Evolutionary conservation across 116 monocot species (phyloP), one percentile per base, ranked within the genome.

Genomic region (Zostera marina): DNA sequence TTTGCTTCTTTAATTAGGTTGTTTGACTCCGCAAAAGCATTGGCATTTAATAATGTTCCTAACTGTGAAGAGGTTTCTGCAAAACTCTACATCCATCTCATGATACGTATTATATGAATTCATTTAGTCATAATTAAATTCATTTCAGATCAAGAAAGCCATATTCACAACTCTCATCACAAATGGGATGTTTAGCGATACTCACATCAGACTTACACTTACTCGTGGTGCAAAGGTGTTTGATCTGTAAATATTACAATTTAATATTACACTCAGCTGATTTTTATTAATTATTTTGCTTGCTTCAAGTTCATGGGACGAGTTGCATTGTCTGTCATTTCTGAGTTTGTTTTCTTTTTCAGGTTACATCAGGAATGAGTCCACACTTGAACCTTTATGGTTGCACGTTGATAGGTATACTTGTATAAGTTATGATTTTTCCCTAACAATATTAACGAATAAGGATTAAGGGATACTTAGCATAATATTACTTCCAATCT

Each of bases 331-430:
- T 32, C 5, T 32, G 32, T 32, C 32, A 1, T 5, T 0, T 32
- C 4, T 32, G n/a, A n/a, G n/a, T n/a, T n/a, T n/a, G n/a, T n/a
- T 24, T 46, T 24, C 5, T 43, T 47, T 47, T 24, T 61, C 63
- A 94, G 93, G 93, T 94, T 62, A 94, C 93, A 61, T 94, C 93
- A 53, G 93, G 93, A 58, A 88, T 94, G 93, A 94, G 88, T 66
- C 84, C 93, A 45, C 72, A 74, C 48, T 94, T 94, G 61, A 94
- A 94, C 68, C 93, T 79, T 42, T 81, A 94, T 71, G 93, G 93
- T 56, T 94, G 93, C 77, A 88, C 75, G 19, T 73, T 94, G 73
- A 94, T 94, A 56, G 93, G 93, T 94, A 84, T 47, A 5, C 14
- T 15, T 9, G 11, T 15, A 16, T n/a, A 48, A 16, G 17, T 48